phyloP scores from a whole-genome alignment of 805 yeast species.

The Starmerella sp. region DNA sequence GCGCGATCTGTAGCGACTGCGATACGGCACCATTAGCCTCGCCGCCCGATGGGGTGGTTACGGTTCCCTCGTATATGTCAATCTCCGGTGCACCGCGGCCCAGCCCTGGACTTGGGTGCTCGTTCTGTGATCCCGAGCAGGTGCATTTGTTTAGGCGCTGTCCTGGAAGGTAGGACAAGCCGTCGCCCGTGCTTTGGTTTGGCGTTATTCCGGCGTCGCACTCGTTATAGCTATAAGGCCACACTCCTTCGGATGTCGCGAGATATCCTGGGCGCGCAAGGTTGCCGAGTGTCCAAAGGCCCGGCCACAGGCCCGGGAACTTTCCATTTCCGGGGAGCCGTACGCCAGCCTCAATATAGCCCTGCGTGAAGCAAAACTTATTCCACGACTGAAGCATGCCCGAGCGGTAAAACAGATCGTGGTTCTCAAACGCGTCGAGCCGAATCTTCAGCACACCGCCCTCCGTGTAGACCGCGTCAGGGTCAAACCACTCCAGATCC shows the following conservation, averaged over 20 bases:
- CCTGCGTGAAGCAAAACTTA: conserved; percentile 78
- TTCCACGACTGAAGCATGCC: conserved; percentile 94
- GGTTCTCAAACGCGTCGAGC: conserved; percentile 75
- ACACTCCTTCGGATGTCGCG: conserved; percentile 81
- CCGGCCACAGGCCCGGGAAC: conserved; percentile 86
- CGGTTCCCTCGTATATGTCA: conserved; percentile 80
- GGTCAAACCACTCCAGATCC: conserved; percentile 91
- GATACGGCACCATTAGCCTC: conserved; percentile 42
- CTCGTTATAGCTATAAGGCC: conserved; percentile 82
- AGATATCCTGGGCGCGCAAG: conserved; percentile 82
- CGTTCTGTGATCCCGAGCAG: conserved; percentile 51
- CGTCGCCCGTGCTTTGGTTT: conserved; percentile 82
- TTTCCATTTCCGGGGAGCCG: conserved; percentile 69
- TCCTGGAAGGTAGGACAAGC: conserved; percentile 76
- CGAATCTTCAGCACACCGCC: conserved; percentile 59
- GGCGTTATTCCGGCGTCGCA: conserved; percentile 95
- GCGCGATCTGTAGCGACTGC: conserved; percentile 87
- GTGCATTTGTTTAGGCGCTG: conserved; percentile 69
- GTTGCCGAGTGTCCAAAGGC: conserved; percentile 90
- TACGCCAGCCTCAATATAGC: conserved; percentile 63
- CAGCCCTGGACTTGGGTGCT: conserved; percentile 74
- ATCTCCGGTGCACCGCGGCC: conserved; percentile 97
- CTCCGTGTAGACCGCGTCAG: conserved; percentile 71
- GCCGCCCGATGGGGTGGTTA: conserved; percentile 29
- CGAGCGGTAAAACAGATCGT: conserved; percentile 68